phyloP scores from a whole-genome alignment of 306 rosid genomes.

The Ceratonia siliqua region DNA sequence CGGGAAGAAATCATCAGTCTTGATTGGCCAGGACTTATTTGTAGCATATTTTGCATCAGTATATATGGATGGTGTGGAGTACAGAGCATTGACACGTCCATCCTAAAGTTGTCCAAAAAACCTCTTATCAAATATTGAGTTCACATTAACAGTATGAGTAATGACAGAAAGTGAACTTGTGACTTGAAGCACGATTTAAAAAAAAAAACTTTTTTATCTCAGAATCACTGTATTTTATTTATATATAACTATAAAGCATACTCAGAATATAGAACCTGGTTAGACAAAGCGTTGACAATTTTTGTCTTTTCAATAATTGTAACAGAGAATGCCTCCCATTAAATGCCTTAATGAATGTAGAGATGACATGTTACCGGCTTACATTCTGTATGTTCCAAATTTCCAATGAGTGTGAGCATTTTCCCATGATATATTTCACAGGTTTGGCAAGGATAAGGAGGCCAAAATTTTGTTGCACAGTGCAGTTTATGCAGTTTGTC shows the following conservation, averaged over 20 bases:
- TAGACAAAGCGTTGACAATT: neutral
- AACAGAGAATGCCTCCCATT: constrained; percentile 1
- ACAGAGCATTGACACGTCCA: constrained; percentile 88
- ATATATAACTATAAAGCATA: neutral
- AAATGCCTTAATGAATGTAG: neutral
- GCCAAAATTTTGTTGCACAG: neutral
- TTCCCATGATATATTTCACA: neutral
- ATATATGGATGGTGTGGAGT: constrained; percentile 89
- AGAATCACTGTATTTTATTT: constrained; percentile 4
- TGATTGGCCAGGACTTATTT: constrained; percentile 75
- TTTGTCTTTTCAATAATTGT: neutral
- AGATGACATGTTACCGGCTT: neutral
- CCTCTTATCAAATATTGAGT: constrained; percentile 19
- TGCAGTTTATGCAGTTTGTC: neutral
- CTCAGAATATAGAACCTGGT: neutral
- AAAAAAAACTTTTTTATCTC: neutral
- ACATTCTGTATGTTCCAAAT: neutral
- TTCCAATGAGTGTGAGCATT: neutral
- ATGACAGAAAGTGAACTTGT: constrained; percentile 10
- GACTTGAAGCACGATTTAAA: constrained; percentile 9
- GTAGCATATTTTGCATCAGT: constrained; percentile 83
- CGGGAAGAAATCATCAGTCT: constrained; percentile 84
- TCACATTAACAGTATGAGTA: constrained; percentile 22
- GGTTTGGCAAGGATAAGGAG: neutral
- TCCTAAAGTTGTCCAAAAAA: constrained; percentile 55